These are phyloP conservation scores for Backusella luteola DNA, from an alignment of 192 early-diverging fungal species.

Conservation along the genomic window DNA sequence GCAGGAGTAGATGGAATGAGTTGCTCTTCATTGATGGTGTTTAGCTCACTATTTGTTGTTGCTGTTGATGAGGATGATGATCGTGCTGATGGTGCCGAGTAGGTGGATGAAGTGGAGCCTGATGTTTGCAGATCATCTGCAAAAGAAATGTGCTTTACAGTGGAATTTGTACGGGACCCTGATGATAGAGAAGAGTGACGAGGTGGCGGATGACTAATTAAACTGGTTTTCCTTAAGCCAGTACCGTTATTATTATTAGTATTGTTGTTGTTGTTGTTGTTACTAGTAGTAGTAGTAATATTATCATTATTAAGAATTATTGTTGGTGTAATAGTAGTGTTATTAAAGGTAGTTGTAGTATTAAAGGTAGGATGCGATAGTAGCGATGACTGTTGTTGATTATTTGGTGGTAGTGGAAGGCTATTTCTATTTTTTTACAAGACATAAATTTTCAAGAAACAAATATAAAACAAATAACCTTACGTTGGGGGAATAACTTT, in stretches of 20 bases:
- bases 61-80: not conserved
- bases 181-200: constrained; percentile 28
- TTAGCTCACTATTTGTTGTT: constrained; percentile 1
- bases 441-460: not conserved
- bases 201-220: constrained; percentile 27
- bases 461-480: not conserved
- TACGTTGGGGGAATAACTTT: not conserved
- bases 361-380: not conserved
- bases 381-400: not conserved
- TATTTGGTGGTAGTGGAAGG: not conserved
- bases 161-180: constrained; percentile 1
- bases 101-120: not conserved
- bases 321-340: not conserved
- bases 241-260: not conserved
- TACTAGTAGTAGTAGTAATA: not conserved
- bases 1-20: not conserved
- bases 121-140: not conserved
- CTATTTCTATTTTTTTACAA: not conserved
- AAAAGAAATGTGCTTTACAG: not conserved
- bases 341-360: not conserved
- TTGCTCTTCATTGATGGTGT: not conserved
- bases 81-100: not conserved
- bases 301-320: not conserved
- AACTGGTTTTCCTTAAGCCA: not conserved
- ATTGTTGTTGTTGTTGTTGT: not conserved